These are phyloP conservation scores for Eutrema heterophyllum DNA, from an alignment of 345 rosid species.

Conservation along the genomic window DNA sequence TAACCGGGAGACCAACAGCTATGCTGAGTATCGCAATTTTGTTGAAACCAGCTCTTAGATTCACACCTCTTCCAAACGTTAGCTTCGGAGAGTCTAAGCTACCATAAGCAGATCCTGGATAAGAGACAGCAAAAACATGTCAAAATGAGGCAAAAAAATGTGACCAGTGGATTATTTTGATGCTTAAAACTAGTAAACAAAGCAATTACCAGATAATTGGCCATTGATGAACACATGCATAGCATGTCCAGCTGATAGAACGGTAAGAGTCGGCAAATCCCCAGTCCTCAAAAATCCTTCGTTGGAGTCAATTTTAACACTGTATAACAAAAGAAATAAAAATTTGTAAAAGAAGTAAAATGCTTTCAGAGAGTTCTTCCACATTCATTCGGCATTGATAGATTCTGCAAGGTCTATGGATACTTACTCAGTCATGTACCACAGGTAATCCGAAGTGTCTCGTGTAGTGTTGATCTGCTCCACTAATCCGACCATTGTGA, in stretches of 20 bases:
- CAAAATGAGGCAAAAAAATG: not conserved
- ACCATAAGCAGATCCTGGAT: constrained; percentile 83
- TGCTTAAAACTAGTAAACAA: not conserved
- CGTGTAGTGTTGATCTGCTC: constrained; percentile 96
- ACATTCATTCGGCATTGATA: not conserved
- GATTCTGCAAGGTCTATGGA: not conserved
- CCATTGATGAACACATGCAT: constrained; percentile 90
- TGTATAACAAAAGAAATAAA: constrained; percentile 14
- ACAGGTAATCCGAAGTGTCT: constrained; percentile 84
- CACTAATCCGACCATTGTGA: constrained; percentile 78
- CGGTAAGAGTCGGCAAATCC: constrained; percentile 49
- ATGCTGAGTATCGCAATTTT: constrained; percentile 78
- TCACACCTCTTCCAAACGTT: constrained; percentile 63
- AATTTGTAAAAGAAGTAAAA: not conserved
- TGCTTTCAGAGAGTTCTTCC: not conserved
- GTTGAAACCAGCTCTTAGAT: constrained; percentile 80
- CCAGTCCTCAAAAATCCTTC: constrained; percentile 65
- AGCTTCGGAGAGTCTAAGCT: constrained; percentile 88
- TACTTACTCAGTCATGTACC: constrained; percentile 98
- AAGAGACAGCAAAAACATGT: constrained; percentile 12
- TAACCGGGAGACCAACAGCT: constrained; percentile 97
- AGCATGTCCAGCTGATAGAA: constrained; percentile 92
- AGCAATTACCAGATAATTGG: constrained; percentile 55
- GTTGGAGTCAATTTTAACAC: constrained; percentile 40
- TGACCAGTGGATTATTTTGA: not conserved